Conservation (phyloP, 2,329 filamentous ascomycete species). For the Colletotrichum musae region DNA sequence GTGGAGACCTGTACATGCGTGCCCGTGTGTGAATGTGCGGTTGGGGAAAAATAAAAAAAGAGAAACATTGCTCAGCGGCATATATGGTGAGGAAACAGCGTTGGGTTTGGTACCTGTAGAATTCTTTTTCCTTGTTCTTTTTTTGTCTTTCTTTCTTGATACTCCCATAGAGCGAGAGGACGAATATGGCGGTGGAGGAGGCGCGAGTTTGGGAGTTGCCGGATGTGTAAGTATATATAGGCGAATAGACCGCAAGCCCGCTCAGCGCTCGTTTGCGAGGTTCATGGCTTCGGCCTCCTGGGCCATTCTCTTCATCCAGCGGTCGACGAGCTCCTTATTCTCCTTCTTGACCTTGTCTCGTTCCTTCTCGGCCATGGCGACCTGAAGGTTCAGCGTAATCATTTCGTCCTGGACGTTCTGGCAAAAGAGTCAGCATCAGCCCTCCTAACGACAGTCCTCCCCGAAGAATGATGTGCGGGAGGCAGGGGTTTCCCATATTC, state of each 20-base stretch:
- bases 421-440: conserved; percentile 25
- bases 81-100: conserved; percentile 35
- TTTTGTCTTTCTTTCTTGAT: conserved; percentile 6
- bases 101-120: conserved; percentile 41
- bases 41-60: background rate
- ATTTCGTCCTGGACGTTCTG: conserved; percentile 93
- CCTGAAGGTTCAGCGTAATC: conserved; percentile 86
- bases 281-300: conserved; percentile 93
- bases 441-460: too few relatives aligned
- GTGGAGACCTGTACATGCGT: conserved; percentile 25
- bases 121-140: conserved; percentile 7
- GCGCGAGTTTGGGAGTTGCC: background rate
- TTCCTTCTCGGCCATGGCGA: conserved; percentile 87
- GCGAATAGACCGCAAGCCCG: conserved; percentile 22
- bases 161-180: conserved; percentile 38
- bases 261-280: conserved; percentile 65
- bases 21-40: background rate
- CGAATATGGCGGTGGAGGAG: background rate
- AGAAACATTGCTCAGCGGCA: conserved; percentile 18
- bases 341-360: conserved; percentile 81
- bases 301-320: conserved; percentile 92
- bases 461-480: too few relatives aligned
- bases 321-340: conserved; percentile 89
- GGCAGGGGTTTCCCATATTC: too few relatives aligned
- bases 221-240: background rate